Evolutionary conservation across 306 rosid genomes (phyloP).

Genomic region (Prunus mongolica): DNA sequence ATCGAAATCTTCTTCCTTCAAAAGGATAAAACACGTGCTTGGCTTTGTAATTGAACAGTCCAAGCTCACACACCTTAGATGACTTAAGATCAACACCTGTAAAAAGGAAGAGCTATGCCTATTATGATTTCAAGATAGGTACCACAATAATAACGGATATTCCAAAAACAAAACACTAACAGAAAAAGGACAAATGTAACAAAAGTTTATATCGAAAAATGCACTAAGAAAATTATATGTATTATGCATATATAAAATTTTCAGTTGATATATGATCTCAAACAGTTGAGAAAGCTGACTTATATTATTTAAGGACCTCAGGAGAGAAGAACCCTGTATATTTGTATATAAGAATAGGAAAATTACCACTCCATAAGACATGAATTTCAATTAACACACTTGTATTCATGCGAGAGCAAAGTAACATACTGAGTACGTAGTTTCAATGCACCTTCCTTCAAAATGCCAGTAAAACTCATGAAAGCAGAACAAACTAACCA

Average conservation of each 20-base stretch:
- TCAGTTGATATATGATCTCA: neutral
- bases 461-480: too few relatives aligned
- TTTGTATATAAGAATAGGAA: too few relatives aligned
- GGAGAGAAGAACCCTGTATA: too few relatives aligned
- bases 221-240: neutral
- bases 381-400: too few relatives aligned
- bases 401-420: too few relatives aligned
- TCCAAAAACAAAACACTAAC: neutral
- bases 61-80: conserved; percentile 85
- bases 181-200: neutral
- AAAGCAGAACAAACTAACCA: neutral
- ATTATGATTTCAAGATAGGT: neutral
- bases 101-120: conserved; percentile 18
- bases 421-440: too few relatives aligned
- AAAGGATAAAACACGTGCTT: conserved; percentile 67
- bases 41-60: conserved; percentile 72
- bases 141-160: neutral
- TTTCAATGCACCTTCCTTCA: too few relatives aligned
- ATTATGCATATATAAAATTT: neutral
- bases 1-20: conserved; percentile 68
- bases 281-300: too few relatives aligned
- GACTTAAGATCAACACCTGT: conserved; percentile 95
- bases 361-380: too few relatives aligned
- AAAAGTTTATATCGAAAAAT: neutral
- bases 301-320: too few relatives aligned